Evolutionary conservation across 306 rosid genomes (phyloP), one percentile per base, ranked within the genome.

Genomic region (Quercus berberidifolia): DNA sequence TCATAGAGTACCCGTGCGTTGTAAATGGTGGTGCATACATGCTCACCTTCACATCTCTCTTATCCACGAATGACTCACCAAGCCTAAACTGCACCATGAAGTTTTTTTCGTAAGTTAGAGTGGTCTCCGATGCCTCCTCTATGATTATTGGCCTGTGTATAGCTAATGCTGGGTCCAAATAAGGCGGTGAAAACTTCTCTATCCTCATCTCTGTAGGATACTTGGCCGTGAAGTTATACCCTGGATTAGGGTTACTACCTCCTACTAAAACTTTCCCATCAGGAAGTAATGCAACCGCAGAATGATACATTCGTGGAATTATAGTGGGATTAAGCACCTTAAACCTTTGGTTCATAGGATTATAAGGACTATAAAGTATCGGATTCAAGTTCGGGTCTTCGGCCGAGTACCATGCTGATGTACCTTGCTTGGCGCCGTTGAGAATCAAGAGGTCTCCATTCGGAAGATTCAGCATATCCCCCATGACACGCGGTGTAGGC

Each of bases 291-390:
- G 97, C 94, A 0, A 97, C 56, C 3, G 81, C 7, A 38, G 99
- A 96, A 71, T 96, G 99, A 75, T 96, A 96, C 97, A 96, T 89
- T 74, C 99, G 89, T 1, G 98, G 84, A 5, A 96, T 93, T 0
- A 5, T 1, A 3, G 77, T 46, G 4, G 87, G 75, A 0, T 31
- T 35, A 15, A 92, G 31, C 12, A 12, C 78, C 77, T 1, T 87
- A 38, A 90, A 94, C 25, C 97, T 78, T 25, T 78, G 0, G n/a
- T 79, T 84, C 1, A 20, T 21, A 1, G 78, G 62, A 21, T 75
- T 68, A 0, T 89, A 59, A 3, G 97, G 93, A 30, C 3, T 52
- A 76, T 96, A 96, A 1, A 93, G 64, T 0, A 82, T 76, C 0
- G 96, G 99, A 0, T 78, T 70, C 0, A 85, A 60, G 67, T 96